Evolutionary conservation across 345 rosid species (phyloP).

Genomic region (Leavenworthia alabamica): DNA sequence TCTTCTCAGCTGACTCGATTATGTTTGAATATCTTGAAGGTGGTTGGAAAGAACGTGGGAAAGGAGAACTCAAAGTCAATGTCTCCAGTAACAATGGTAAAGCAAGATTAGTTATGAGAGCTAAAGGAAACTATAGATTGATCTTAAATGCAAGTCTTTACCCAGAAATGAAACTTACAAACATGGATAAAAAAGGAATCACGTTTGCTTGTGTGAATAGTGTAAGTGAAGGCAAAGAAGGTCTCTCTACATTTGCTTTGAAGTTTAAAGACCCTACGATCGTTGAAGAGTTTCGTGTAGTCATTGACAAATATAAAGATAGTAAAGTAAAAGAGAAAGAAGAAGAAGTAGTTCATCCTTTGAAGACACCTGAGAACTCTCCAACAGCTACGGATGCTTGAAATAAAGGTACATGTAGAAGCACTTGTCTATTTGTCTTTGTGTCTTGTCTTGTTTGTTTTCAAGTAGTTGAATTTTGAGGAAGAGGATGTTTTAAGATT

Average conservation of each 20-base stretch:
- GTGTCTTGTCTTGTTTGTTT: not conserved
- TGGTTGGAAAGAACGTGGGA: conserved; percentile 96
- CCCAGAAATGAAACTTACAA: conserved; percentile 86
- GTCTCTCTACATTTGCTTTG: conserved; percentile 71
- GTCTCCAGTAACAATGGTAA: conserved; percentile 52
- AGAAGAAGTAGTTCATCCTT: too few relatives aligned
- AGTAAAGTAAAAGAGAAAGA: too few relatives aligned
- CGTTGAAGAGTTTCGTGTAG: conserved; percentile 59
- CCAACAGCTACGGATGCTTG: conserved; percentile 52
- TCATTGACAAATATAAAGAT: conserved; percentile 49
- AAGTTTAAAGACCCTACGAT: conserved; percentile 72
- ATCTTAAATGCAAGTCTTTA: conserved; percentile 82
- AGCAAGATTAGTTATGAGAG: conserved; percentile 83
- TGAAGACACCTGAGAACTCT: conserved; percentile 86
- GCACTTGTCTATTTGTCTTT: too few relatives aligned
- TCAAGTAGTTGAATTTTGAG: too few relatives aligned
- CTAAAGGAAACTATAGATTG: conserved; percentile 84
- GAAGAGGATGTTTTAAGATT: not conserved
- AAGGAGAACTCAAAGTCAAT: conserved; percentile 88
- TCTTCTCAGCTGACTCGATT: conserved; percentile 68
- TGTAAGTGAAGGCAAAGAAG: conserved; percentile 50
- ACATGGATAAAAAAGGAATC: conserved; percentile 92
- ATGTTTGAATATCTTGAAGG: conserved; percentile 69
- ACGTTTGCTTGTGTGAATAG: conserved; percentile 86
- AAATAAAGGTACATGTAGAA: conserved; percentile 9